These are phyloP conservation scores for Canavalia gladiata DNA, from an alignment of 306 rosid species.

Conservation along the genomic window DNA sequence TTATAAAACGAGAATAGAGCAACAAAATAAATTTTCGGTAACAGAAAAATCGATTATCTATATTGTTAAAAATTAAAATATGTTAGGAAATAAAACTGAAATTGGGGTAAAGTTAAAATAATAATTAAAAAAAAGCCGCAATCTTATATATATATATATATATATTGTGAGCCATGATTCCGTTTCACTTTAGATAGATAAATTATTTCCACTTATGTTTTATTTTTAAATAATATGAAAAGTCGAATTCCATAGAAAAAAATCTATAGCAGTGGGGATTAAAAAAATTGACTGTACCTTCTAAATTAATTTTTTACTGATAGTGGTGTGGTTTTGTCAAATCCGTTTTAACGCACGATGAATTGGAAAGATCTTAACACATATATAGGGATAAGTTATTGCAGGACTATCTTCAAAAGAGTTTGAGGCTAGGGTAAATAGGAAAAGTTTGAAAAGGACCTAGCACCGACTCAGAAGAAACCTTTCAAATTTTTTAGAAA, in stretches of 20 bases:
- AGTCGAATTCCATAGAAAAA: background rate
- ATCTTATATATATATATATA: no score
- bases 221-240: background rate
- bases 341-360: background rate
- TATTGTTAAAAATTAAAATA: no score
- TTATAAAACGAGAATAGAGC: no score
- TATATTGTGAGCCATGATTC: background rate
- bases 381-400: background rate
- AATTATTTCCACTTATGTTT: background rate
- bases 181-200: background rate
- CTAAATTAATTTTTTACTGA: background rate
- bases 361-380: background rate
- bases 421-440: background rate
- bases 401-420: background rate
- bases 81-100: no score
- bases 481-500: background rate
- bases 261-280: background rate
- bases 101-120: no score
- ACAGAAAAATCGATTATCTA: no score
- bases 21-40: no score
- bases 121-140: no score
- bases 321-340: conserved; percentile 8
- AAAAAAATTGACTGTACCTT: background rate
- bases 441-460: conserved; percentile 1
- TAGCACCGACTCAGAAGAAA: background rate